A percentile compares a stretch with the other conserved stretches of the same genome.
Conservation (phyloP, 306 rosid genomes). For the Prinsepia uniflora region DNA sequence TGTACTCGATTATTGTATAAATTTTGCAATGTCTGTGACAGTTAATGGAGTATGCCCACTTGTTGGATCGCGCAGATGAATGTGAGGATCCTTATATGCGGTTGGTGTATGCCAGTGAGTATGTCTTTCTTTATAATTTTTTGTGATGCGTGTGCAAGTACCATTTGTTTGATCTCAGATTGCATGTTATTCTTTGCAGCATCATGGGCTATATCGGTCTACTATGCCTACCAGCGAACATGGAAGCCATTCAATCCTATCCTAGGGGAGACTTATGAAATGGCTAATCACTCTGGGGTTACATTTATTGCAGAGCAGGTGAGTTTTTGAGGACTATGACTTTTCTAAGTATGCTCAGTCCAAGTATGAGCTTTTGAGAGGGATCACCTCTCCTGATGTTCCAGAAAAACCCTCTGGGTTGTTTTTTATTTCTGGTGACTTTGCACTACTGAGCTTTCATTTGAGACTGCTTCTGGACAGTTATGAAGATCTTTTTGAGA, state of each 20-base stretch:
- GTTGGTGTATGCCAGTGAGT: conserved; percentile 76
- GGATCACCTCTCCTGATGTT: background rate
- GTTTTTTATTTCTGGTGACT: no score
- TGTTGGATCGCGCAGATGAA: conserved; percentile 78
- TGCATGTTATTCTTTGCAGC: conserved; percentile 42
- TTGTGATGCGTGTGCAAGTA: background rate
- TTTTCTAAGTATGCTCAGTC: conserved; percentile 4
- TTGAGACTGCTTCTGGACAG: background rate
- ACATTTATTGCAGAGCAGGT: conserved; percentile 90
- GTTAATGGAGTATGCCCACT: conserved; percentile 92
- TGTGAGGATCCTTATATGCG: conserved; percentile 82
- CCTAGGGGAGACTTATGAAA: conserved; percentile 90
- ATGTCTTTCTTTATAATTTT: conserved; percentile 9
- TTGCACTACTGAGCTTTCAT: no score
- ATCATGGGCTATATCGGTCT: conserved; percentile 92
- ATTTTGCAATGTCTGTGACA: conserved; percentile 32
- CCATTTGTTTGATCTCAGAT: conserved; percentile 1
- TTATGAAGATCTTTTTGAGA: background rate
- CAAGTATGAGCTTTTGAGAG: background rate
- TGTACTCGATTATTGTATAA: conserved; percentile 4
- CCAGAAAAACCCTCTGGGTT: no score
- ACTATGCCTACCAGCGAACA: conserved; percentile 86
- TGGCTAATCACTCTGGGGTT: conserved; percentile 68
- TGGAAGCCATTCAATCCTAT: conserved; percentile 99
- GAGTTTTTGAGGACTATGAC: conserved; percentile 25